phyloP scores from a whole-genome alignment of 179 eudicot genomes.

The Corrigiola litoralis region DNA sequence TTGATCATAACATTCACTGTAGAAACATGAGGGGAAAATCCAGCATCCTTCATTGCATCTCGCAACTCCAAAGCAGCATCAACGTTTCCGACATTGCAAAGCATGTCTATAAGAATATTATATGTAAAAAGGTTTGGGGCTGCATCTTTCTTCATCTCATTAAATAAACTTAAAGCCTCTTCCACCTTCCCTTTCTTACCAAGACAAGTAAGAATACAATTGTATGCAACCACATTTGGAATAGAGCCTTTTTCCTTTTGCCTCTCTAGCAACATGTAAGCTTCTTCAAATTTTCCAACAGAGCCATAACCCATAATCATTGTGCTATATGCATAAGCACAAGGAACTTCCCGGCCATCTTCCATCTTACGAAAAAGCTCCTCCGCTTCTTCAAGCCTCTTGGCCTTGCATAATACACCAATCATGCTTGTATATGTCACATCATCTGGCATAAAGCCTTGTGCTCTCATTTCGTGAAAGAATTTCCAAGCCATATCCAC shows the following conservation, averaged over 20 bases:
- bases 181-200: slow-evolving; percentile 68
- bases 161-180: slow-evolving; percentile 60
- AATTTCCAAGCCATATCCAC: slow-evolving; percentile 99
- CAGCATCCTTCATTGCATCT: slow-evolving; percentile 69
- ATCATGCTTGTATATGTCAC: slow-evolving; percentile 94
- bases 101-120: slow-evolving; percentile 79
- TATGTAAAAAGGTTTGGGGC: slow-evolving; percentile 69
- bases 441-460: slow-evolving; percentile 80
- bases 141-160: slow-evolving; percentile 85
- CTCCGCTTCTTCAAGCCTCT: slow-evolving; percentile 72
- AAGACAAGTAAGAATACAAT: slow-evolving; percentile 79
- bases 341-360: slow-evolving; percentile 62
- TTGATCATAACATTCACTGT: slow-evolving; percentile 92
- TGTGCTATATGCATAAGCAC: slow-evolving; percentile 97
- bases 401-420: slow-evolving; percentile 74
- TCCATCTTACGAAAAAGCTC: slow-evolving; percentile 89
- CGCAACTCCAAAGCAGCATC: slow-evolving; percentile 67
- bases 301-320: slow-evolving; percentile 98
- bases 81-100: slow-evolving; percentile 59
- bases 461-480: slow-evolving; percentile 78
- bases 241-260: slow-evolving; percentile 79
- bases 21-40: slow-evolving; percentile 59
- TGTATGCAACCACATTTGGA: slow-evolving; percentile 85
- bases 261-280: slow-evolving; percentile 69
- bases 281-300: slow-evolving; percentile 79